Evolutionary conservation across 1,284 basidiomycete species (phyloP), one percentile per base, ranked within the genome.

Genomic region (Trichosporon faecale): DNA sequence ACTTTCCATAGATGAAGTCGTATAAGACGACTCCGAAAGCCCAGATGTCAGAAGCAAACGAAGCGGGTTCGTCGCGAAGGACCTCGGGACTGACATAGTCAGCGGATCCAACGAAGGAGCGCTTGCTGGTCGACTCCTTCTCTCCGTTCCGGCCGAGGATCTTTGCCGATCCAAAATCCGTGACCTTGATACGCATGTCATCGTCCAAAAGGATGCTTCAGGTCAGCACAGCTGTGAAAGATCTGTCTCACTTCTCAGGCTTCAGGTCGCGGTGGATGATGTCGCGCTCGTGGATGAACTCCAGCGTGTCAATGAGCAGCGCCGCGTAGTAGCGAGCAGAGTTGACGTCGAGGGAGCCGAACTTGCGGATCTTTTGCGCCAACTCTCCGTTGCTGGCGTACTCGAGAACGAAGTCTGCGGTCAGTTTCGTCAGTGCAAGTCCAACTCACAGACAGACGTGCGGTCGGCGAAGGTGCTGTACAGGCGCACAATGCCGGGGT

Each of bases 111-210:
- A 99, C 97, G 83, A 97, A 99, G 0, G 93, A 94, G 8, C 83
- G 76, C 70, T 83, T 84, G 25, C 72, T 69, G 2, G 66, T 74
- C 7, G 71, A 68, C 29, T 61, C 57, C 57, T 61, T 61, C 80
- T 86, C 77, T 72, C 70, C 73, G 55, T 71, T 69, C 70, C 80
- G 82, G 74, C 89, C 88, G 64, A 95, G 85, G 74, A 96, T 87
- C 84, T 96, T 96, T 37, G 94, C 95, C 21, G 94, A 97, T 11
- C 97, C 97, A 84, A 99, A 99, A 83, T 99, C 97, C 31, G 95
- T 94, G 23, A 99, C 89, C 83, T 96, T 98, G 82, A 98, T 89
- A 66, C 94, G 89, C 84, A 90, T 92, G 23, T 90, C 87, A 65
- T 89, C 88, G 77, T 95, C 94, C 52, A 98, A 86, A 16, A 99